These are phyloP conservation scores for Crithidia expoeki DNA, from an alignment of 208 protist genomes.

Conservation along the genomic window DNA sequence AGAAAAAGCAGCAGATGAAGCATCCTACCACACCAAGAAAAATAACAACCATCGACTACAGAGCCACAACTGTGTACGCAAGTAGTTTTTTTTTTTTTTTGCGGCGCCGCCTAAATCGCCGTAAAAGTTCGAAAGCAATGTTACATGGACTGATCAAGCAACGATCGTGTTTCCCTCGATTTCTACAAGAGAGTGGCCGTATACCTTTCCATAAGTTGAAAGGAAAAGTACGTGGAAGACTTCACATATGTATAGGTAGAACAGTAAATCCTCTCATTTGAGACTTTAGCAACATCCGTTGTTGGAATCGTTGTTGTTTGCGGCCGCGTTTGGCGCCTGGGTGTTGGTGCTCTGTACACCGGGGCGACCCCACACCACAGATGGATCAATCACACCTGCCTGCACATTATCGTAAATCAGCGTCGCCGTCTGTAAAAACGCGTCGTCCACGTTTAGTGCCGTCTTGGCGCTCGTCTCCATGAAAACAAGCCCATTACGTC, in stretches of 20 bases:
- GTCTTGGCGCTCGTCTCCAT: conserved; percentile 99
- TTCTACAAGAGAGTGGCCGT: too few relatives aligned
- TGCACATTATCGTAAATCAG: conserved; percentile 97
- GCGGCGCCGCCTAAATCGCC: too few relatives aligned
- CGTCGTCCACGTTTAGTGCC: conserved; percentile 95
- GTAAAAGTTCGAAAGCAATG: too few relatives aligned
- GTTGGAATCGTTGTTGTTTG: conserved; percentile 2
- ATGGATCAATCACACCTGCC: conserved; percentile 89
- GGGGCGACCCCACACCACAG: conserved; percentile 68
- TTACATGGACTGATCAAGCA: too few relatives aligned
- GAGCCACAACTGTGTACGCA: too few relatives aligned
- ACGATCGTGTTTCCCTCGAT: too few relatives aligned
- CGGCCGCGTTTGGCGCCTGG: neutral
- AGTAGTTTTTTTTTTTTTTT: neutral
- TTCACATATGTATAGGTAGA: too few relatives aligned
- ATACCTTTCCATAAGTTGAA: too few relatives aligned
- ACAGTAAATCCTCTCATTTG: too few relatives aligned
- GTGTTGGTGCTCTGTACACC: conserved; percentile 19
- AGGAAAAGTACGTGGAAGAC: too few relatives aligned
- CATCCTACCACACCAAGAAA: neutral
- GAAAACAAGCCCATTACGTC: conserved; percentile 95
- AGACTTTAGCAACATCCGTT: conserved; percentile 14
- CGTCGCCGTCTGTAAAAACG: conserved; percentile 95
- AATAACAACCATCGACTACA: neutral
- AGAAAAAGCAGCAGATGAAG: neutral